Evolutionary conservation across 768 basidiomycete genomes (phyloP), one percentile per base, ranked within the genome.

Genomic region (Leucosporidium yakuticum): DNA sequence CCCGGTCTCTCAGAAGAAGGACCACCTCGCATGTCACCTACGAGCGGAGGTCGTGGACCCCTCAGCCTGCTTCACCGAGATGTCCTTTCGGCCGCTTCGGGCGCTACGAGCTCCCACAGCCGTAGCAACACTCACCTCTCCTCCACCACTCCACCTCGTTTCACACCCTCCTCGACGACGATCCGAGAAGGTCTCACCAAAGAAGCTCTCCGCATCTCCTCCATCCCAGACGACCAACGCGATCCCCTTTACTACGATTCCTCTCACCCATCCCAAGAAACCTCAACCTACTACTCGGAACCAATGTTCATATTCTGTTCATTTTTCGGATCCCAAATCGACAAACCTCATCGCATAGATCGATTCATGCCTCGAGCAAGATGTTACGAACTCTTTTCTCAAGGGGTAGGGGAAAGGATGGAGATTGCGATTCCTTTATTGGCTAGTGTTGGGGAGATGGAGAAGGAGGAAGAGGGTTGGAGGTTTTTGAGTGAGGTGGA

Each of bases 281-380:
- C 50, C 72, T 91, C 89, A 87, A 82, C 89, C 60, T 86, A 86
- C 85, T 73, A 78, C 62, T 71, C 77, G 1, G 76, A 80, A 31
- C 79, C 80, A 0, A 70, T 74, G 19, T 80, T 78, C 77, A 77
- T 80, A 15, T 78, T 79, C 62, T 77, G 77, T 32, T 79, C 79
- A 44, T 81, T 80, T 68, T 81, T 80, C 70, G 77, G 77, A 2
- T 76, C 76, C 34, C 78, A 80, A 23, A 77, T 79, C 65, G 80
- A 81, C 74, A 80, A 80, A 65, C 80, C 80, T 17, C 79, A 80
- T 68, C 77, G 80, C 11, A 68, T 74, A 34, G 80, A 73, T 72
- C 93, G 95, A 68, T 98, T 97, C 77, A 82, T 97, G 31, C 88
- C 91, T 8, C 86, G 95, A 36, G 92, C 90, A n/a, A 90, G 91